Conservation (phyloP, 2,329 filamentous ascomycete genomes). For the Immersiporthe knoxdaviesiana region DNA sequence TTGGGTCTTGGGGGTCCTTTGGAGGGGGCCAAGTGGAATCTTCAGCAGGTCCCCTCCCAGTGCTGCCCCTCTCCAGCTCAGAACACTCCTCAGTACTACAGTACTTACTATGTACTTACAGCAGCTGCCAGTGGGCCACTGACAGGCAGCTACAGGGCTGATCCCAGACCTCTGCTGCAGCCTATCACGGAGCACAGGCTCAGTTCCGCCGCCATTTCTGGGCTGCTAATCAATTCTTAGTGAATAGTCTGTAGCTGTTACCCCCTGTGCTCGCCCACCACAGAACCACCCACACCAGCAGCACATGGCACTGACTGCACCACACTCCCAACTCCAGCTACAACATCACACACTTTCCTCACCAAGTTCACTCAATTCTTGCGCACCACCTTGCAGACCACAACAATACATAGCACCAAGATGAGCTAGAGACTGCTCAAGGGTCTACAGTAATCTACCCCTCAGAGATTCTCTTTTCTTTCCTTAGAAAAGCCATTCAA, state of each 20-base stretch:
- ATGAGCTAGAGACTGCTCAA: slow-evolving; percentile 26
- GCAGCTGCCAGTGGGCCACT: neutral
- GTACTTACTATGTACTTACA: too few relatives aligned
- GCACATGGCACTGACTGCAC: slow-evolving; percentile 5
- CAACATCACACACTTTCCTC: neutral
- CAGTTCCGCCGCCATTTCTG: slow-evolving; percentile 11
- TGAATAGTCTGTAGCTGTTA: neutral
- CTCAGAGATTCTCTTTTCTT: slow-evolving; percentile 2
- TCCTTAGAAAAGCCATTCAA: slow-evolving; percentile 16
- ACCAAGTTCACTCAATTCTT: neutral
- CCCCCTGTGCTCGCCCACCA: neutral
- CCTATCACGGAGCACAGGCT: neutral
- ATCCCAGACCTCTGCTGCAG: slow-evolving; percentile 11
- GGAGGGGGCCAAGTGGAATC: neutral
- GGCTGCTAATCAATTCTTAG: neutral
- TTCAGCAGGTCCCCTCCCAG: neutral
- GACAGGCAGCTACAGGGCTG: slow-evolving; percentile 7
- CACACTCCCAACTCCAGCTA: neutral
- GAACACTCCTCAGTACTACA: too few relatives aligned
- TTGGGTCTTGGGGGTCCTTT: too few relatives aligned
- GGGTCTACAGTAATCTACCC: slow-evolving; percentile 1
- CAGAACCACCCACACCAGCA: neutral
- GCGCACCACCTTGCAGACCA: slow-evolving; percentile 9
- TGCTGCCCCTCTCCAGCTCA: too few relatives aligned
- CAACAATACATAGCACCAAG: slow-evolving; percentile 1